A percentile compares a stretch with the other conserved stretches of the same genome.
Conservation (phyloP, 2,329 filamentous ascomycete species). For the Gyromitra esculenta region DNA sequence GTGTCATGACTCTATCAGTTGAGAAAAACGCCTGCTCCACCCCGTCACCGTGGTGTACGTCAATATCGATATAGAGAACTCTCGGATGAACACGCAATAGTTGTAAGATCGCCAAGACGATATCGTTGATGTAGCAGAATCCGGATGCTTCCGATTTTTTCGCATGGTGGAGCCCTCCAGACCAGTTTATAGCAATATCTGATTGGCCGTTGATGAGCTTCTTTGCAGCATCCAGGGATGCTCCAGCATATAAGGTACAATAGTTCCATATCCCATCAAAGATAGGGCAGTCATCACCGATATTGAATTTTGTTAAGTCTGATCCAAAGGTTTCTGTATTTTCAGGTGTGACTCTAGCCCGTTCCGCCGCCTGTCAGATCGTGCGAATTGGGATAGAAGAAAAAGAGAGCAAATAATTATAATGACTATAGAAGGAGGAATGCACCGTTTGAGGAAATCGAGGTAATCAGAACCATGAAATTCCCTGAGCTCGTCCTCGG, state of each 20-base stretch:
- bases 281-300: conserved; percentile 93
- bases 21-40: conserved; percentile 92
- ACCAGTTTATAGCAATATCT: conserved; percentile 98
- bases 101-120: conserved; percentile 90
- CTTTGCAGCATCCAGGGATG: conserved; percentile 87
- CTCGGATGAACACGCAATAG: conserved; percentile 82
- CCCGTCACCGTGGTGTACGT: conserved; percentile 90
- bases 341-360: conserved; percentile 88
- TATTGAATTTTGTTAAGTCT: conserved; percentile 88
- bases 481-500: conserved; percentile 82
- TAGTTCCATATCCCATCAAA: conserved; percentile 97
- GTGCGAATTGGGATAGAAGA: conserved; percentile 57
- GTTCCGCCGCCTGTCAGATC: conserved; percentile 66
- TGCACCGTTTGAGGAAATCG: conserved; percentile 75
- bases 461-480: conserved; percentile 93
- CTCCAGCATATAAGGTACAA: conserved; percentile 90
- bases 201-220: conserved; percentile 87
- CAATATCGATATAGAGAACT: conserved; percentile 93
- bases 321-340: conserved; percentile 95
- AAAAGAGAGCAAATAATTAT: conserved; percentile 67
- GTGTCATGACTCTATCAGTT: conserved; percentile 87
- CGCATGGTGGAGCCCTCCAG: conserved; percentile 93
- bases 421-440: neutral
- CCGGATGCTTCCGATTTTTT: conserved; percentile 93
- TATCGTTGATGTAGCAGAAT: conserved; percentile 99